phyloP scores from a whole-genome alignment of 129 eudicot genomes.

The Sambucus nigra region DNA sequence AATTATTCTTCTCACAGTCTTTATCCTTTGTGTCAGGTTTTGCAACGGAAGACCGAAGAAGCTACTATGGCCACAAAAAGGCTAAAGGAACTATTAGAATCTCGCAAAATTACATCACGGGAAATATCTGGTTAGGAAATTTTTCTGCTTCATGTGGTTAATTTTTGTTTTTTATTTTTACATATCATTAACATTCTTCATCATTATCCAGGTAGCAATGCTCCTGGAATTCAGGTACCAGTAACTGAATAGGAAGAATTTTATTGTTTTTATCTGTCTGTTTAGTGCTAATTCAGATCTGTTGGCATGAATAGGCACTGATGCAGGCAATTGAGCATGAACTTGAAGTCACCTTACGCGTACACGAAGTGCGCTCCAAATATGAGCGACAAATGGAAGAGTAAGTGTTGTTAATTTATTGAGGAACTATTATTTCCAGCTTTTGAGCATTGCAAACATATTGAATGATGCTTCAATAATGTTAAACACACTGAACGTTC shows the following conservation, averaged over 20 bases:
- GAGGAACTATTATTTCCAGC: background rate
- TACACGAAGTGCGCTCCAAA: conserved; percentile 90
- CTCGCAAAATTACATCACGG: conserved; percentile 75
- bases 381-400: conserved; percentile 88
- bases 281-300: background rate
- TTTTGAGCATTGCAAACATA: no score
- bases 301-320: conserved; percentile 39
- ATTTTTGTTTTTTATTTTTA: background rate
- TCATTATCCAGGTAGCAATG: conserved; percentile 29
- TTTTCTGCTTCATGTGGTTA: background rate
- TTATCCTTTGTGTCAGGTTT: conserved; percentile 36
- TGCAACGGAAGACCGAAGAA: conserved; percentile 95
- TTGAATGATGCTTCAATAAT: no score
- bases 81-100: conserved; percentile 74
- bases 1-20: background rate
- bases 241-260: background rate
- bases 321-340: conserved; percentile 93
- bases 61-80: conserved; percentile 92
- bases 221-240: conserved; percentile 77
- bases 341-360: conserved; percentile 78
- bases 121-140: conserved; percentile 42
- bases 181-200: conserved; percentile 9
- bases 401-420: conserved; percentile 34
- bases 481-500: no score
- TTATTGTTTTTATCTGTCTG: background rate